A percentile compares a stretch with the other conserved stretches of the same genome.
phyloP scores from a whole-genome alignment of 345 rosid species.

The Sisymbrium irio region DNA sequence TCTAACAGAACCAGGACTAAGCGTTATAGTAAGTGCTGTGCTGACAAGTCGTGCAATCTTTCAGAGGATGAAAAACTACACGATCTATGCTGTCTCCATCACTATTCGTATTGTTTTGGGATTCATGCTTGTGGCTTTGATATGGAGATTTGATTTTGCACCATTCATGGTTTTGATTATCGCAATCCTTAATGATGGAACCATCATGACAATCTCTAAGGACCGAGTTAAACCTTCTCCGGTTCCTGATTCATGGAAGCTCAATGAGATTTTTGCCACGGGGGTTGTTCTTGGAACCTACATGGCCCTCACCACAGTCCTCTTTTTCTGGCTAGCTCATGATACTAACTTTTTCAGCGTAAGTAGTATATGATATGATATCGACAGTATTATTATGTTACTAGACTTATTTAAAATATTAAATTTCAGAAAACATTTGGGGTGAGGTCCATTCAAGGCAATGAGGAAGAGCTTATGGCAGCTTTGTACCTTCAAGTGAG shows the following conservation, averaged over 20 bases:
- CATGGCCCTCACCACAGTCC: conserved; percentile 54
- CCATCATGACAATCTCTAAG: conserved; percentile 83
- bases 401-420: neutral
- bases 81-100: conserved; percentile 82
- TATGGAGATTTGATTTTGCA: conserved; percentile 78
- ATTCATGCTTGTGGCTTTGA: conserved; percentile 68
- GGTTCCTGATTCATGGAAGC: conserved; percentile 77
- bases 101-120: conserved; percentile 83
- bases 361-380: conserved; percentile 25
- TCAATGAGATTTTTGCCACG: conserved; percentile 70
- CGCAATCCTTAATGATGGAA: conserved; percentile 79
- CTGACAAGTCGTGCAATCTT: conserved; percentile 80
- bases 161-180: conserved; percentile 87
- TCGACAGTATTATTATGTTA: neutral
- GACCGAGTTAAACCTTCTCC: conserved; percentile 87
- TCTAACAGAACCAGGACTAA: conserved; percentile 74
- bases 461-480: conserved; percentile 51
- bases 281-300: conserved; percentile 75
- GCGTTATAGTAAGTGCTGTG: conserved; percentile 73
- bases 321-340: conserved; percentile 68
- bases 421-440: conserved; percentile 49
- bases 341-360: conserved; percentile 62
- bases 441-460: conserved; percentile 39
- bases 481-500: conserved; percentile 88
- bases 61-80: conserved; percentile 94